A percentile compares a stretch with the other conserved stretches of the same genome.
These are phyloP conservation scores for Cicer yamashitae DNA, from an alignment of 306 rosid genomes.

Conservation along the genomic window DNA sequence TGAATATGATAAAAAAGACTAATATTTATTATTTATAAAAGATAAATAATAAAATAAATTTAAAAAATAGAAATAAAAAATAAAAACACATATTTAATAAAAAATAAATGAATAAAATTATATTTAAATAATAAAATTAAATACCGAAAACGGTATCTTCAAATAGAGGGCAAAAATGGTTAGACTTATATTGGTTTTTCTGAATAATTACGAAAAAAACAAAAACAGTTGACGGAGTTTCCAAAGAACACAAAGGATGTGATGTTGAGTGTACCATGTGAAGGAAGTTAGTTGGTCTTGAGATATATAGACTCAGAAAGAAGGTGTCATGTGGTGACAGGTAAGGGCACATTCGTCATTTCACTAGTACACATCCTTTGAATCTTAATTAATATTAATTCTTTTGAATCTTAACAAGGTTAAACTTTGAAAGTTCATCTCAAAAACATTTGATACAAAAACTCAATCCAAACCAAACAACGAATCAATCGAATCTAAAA, in stretches of 20 bases:
- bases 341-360: neutral
- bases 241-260: constrained; percentile 30
- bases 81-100: no score
- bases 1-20: no score
- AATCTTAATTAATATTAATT: neutral
- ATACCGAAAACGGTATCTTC: no score
- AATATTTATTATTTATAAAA: no score
- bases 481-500: constrained; percentile 6
- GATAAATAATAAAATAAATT: no score
- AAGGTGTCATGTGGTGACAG: neutral
- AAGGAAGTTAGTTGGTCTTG: neutral
- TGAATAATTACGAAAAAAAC: neutral
- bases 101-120: no score
- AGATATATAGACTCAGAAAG: neutral
- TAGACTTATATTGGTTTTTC: no score
- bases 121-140: no score
- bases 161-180: no score
- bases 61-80: no score
- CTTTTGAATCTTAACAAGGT: neutral
- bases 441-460: neutral
- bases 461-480: neutral
- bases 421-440: neutral
- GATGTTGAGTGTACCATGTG: neutral
- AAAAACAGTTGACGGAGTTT: constrained; percentile 37
- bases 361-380: neutral